Percentiles rank a stretch among this genome's conserved stretches.
Conservation (phyloP, 2,329 filamentous ascomycete species). For the Rutstroemia sydowiana region DNA sequence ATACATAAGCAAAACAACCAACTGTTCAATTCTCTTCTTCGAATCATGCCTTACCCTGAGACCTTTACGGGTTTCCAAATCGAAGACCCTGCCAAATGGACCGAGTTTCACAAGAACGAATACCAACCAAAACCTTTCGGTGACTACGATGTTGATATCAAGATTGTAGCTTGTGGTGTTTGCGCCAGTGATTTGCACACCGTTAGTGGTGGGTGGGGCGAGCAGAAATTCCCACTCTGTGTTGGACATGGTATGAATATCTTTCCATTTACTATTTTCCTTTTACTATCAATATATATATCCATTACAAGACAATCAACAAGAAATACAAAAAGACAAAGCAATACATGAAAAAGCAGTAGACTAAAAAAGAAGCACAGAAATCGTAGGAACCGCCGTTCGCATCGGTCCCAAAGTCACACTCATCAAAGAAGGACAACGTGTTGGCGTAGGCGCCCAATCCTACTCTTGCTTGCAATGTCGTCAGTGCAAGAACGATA, state of each 20-base stretch:
- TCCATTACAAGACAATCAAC: no score
- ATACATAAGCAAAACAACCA: no score
- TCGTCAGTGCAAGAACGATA: constrained; percentile 46
- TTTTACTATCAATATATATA: background rate
- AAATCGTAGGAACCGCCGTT: constrained; percentile 63
- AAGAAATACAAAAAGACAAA: no score
- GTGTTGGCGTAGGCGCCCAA: constrained; percentile 49
- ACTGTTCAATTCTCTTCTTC: no score
- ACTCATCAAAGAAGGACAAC: constrained; percentile 43
- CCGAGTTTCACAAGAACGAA: constrained; percentile 37
- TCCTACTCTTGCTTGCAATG: constrained; percentile 47
- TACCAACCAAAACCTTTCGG: constrained; percentile 81
- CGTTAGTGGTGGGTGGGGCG: constrained; percentile 51
- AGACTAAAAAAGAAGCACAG: constrained; percentile 26
- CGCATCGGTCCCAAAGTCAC: constrained; percentile 60
- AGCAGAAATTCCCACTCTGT: constrained; percentile 43
- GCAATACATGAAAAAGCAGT: background rate
- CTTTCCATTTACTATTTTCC: background rate
- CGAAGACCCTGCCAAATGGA: constrained; percentile 26
- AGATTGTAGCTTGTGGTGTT: constrained; percentile 74
- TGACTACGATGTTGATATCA: constrained; percentile 80
- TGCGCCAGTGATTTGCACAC: constrained; percentile 69
- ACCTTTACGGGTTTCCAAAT: constrained; percentile 57
- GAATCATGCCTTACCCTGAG: constrained; percentile 45
- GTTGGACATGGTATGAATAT: constrained; percentile 39